Percentiles rank a stretch among this genome's conserved stretches.
These are phyloP conservation scores for Oryza officinalis DNA, from an alignment of 176 grass and related monocot genomes.

Conservation along the genomic window DNA sequence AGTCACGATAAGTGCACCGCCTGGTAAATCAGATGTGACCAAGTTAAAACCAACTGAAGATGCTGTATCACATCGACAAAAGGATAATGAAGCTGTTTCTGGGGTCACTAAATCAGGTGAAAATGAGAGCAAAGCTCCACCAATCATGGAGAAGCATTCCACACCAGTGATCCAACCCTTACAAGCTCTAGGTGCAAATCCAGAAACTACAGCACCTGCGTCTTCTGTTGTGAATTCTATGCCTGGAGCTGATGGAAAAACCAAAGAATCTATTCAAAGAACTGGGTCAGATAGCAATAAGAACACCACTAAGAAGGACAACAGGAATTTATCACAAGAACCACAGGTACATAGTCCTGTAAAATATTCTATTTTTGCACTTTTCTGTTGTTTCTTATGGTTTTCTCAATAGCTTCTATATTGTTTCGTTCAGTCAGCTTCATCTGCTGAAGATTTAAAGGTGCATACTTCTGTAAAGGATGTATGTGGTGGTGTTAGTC, in stretches of 20 bases:
- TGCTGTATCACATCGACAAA: slow-evolving; percentile 23
- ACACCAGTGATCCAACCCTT: slow-evolving; percentile 22
- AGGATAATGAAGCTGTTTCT: slow-evolving; percentile 43
- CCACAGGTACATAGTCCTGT: slow-evolving; percentile 50
- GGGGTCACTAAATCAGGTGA: slow-evolving; percentile 36
- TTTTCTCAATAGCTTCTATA: slow-evolving; percentile 24
- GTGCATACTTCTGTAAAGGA: slow-evolving; percentile 35
- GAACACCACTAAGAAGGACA: slow-evolving; percentile 42
- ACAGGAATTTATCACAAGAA: slow-evolving; percentile 46
- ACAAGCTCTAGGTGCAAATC: slow-evolving; percentile 16
- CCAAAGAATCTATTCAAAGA: slow-evolving; percentile 52
- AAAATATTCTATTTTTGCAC: background rate
- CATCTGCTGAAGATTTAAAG: slow-evolving; percentile 46
- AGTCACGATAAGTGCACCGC: slow-evolving; percentile 56
- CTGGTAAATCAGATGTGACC: slow-evolving; percentile 49
- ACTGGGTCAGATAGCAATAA: slow-evolving; percentile 66
- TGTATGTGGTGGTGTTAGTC: slow-evolving; percentile 38
- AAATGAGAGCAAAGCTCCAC: slow-evolving; percentile 37
- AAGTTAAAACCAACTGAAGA: slow-evolving; percentile 46
- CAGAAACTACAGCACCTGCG: slow-evolving; percentile 17
- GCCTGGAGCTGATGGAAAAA: slow-evolving; percentile 51
- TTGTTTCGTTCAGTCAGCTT: slow-evolving; percentile 54
- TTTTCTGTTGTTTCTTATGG: slow-evolving; percentile 3
- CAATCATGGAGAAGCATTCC: slow-evolving; percentile 31
- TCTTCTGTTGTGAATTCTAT: slow-evolving; percentile 29